Base-by-base conservation (phyloP, 306 rosid genomes). In the Cucumis cinereus region DNA sequence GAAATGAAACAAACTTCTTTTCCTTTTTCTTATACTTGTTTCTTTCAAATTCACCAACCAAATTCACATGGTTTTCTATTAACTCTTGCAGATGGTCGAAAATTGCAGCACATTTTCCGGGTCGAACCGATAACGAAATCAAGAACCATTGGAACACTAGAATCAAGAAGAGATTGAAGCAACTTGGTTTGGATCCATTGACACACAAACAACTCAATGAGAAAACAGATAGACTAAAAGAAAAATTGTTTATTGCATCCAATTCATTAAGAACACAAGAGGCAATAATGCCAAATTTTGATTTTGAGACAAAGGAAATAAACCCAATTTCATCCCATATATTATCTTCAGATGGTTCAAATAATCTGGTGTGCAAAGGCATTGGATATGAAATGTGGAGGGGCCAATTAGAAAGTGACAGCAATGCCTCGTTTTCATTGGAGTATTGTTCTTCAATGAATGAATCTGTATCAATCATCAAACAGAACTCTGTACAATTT, bases 61-160 rank as follows among this genome's bases (percentile, higher is more conserved):
- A 50, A 20, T 33, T 73, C 35, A 47, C 7, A 73, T 17, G 50
- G 23, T 41, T 56, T 49, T 63, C 40, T 35, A 16, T 8, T 16
- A 62, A 67, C 19, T 59, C 81, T 57, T 59, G 63, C 82, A 94
- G 98, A 86, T 94, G 98, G 98, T 94, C 98, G 61, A 90, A 91
- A 85, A 94, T 94, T 58, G 98, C 98, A 60, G 82, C 97, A 20
- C 93, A 94, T 76, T 91, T 94, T 78, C 96, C 98, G 2, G 97
- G 98, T 20, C 87, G 98, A 55, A 91, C 98, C 0, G 98, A 94
- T 81, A 94, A 94, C 23, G 98, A 94, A 76, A 94, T 94, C 77
- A 94, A 94, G 85, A 94, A 94, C 84, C 98, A 94, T 33, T 94
- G 98, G 97, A 94, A 94, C 69, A 90, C 98, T 30, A 76, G 88